These are phyloP conservation scores for Amanita phalloides DNA, from an alignment of 768 basidiomycete species.

Conservation along the genomic window DNA sequence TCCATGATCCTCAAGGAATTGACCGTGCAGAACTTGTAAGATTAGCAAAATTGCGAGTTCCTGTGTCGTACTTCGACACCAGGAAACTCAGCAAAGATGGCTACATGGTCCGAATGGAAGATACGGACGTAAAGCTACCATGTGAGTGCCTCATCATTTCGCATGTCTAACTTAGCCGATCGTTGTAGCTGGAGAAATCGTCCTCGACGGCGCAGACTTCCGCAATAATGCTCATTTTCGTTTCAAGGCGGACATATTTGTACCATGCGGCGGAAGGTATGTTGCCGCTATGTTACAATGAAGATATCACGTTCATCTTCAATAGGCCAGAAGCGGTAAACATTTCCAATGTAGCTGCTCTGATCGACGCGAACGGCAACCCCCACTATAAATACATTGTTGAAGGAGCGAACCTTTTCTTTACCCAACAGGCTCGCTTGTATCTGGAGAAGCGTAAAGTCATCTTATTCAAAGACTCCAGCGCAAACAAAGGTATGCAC, in stretches of 20 bases:
- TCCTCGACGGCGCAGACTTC: conserved; percentile 94
- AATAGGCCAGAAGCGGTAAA: conserved; percentile 86
- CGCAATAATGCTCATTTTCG: conserved; percentile 90
- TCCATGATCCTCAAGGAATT: conserved; percentile 86
- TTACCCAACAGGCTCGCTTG: conserved; percentile 91
- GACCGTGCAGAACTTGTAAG: conserved; percentile 83
- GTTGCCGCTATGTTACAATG: conserved; percentile 11
- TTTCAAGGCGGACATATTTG: conserved; percentile 95
- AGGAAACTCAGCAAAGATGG: conserved; percentile 88
- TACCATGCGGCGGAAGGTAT: conserved; percentile 90
- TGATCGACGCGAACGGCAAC: conserved; percentile 89
- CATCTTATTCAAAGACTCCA: conserved; percentile 89
- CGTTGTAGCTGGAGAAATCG: conserved; percentile 73
- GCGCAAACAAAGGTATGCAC: conserved; percentile 75
- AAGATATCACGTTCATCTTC: background rate
- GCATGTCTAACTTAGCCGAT: background rate
- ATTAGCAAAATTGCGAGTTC: conserved; percentile 77
- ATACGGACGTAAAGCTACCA: conserved; percentile 85
- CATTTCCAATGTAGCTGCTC: conserved; percentile 85
- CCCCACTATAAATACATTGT: conserved; percentile 96
- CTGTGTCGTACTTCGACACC: conserved; percentile 71
- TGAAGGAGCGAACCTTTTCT: conserved; percentile 95
- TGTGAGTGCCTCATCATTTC: conserved; percentile 40
- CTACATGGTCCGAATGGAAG: conserved; percentile 87
- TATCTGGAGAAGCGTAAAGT: conserved; percentile 93